Percentiles rank a stretch among this genome's conserved stretches.
Evolutionary conservation across 805 yeast species (phyloP).

Genomic region (Komagataella pseudopastoris): DNA sequence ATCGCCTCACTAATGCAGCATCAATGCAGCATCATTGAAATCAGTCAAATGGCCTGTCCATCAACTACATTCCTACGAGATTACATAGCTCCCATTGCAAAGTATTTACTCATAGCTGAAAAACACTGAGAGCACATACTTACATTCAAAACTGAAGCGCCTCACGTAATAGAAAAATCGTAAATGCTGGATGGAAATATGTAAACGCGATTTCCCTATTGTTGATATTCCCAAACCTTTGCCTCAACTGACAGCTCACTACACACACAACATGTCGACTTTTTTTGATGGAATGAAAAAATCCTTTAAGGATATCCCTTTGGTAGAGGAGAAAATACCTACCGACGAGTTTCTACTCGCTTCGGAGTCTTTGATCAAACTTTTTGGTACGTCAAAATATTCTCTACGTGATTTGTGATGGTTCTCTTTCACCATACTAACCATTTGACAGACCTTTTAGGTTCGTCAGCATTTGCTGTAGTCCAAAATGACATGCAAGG

Average conservation of each 20-base stretch:
- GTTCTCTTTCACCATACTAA: neutral
- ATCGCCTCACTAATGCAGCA: too few relatives aligned
- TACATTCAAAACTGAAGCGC: too few relatives aligned
- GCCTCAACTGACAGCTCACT: neutral
- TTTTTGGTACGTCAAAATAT: slow-evolving; percentile 39
- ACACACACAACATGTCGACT: slow-evolving; percentile 35
- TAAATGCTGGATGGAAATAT: neutral
- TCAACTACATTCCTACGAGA: too few relatives aligned
- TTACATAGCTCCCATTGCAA: too few relatives aligned
- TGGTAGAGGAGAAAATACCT: slow-evolving; percentile 47
- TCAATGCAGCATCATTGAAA: too few relatives aligned
- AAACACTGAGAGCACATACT: too few relatives aligned
- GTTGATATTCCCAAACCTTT: neutral
- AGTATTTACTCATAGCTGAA: too few relatives aligned
- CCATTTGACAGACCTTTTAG: slow-evolving; percentile 40
- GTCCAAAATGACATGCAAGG: slow-evolving; percentile 87
- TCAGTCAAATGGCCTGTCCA: too few relatives aligned
- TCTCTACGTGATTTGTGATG: neutral
- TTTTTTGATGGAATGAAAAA: slow-evolving; percentile 70
- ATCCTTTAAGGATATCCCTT: slow-evolving; percentile 65
- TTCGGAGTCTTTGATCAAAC: slow-evolving; percentile 66
- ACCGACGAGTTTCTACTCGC: slow-evolving; percentile 75
- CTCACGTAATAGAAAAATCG: too few relatives aligned
- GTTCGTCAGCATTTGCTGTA: slow-evolving; percentile 72
- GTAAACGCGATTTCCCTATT: neutral